phyloP scores from a whole-genome alignment of 208 protist species.

The Acanthamoeba polyphaga region DNA sequence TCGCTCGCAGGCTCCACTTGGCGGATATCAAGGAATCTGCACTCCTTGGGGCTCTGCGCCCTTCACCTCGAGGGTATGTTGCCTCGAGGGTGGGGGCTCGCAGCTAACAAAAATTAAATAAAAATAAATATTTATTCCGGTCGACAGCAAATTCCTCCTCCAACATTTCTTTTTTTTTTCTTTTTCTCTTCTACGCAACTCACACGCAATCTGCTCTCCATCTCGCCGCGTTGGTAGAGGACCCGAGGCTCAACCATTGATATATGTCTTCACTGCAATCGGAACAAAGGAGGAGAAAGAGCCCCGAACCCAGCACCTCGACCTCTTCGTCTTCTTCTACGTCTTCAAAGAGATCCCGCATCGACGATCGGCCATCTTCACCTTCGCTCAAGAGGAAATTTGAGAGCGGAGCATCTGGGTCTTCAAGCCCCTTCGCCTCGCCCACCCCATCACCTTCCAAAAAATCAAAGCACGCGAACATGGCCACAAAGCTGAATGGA shows the following conservation, averaged over 20 bases:
- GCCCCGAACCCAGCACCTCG: slow-evolving; percentile 6
- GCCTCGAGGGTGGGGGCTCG: too few relatives aligned
- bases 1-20: too few relatives aligned
- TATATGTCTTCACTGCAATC: slow-evolving; percentile 61
- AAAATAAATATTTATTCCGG: too few relatives aligned
- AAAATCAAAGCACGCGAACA: slow-evolving; percentile 14
- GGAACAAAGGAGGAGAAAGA: slow-evolving; percentile 67
- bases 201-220: neutral
- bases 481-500: slow-evolving; percentile 13
- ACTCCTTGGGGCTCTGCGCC: too few relatives aligned
- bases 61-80: too few relatives aligned
- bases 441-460: slow-evolving; percentile 14
- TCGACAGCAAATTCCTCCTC: too few relatives aligned
- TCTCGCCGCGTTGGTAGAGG: neutral
- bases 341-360: neutral
- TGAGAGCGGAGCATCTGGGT: neutral
- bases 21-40: too few relatives aligned
- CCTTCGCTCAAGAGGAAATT: slow-evolving; percentile 28
- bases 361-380: neutral
- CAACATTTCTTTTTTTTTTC: neutral
- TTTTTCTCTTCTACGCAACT: neutral
- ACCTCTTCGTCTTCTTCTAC: slow-evolving; percentile 9
- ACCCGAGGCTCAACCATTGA: too few relatives aligned
- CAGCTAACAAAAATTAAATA: too few relatives aligned
- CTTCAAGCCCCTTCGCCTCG: neutral